phyloP scores from a whole-genome alignment of 2,329 filamentous ascomycete species.

The Phyllosticta citrichinensis region DNA sequence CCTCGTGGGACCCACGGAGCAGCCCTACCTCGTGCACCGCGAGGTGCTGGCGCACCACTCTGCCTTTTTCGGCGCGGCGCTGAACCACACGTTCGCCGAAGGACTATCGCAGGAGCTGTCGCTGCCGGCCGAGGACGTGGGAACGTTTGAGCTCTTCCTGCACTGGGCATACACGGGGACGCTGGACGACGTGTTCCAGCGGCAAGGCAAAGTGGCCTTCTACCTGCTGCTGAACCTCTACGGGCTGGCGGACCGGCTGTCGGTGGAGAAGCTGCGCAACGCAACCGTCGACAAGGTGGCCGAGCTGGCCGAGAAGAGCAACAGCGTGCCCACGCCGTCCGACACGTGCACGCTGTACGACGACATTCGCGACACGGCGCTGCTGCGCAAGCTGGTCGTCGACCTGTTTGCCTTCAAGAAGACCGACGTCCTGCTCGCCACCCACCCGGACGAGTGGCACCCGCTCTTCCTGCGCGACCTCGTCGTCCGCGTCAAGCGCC shows the following conservation, averaged over 20 bases:
- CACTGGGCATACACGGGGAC: slow-evolving; percentile 40
- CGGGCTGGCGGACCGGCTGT: slow-evolving; percentile 36
- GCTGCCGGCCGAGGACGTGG: slow-evolving; percentile 35
- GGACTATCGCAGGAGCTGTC: slow-evolving; percentile 31
- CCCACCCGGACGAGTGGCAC: slow-evolving; percentile 39
- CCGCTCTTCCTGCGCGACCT: slow-evolving; percentile 38
- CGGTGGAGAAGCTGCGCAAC: slow-evolving; percentile 37
- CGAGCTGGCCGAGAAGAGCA: slow-evolving; percentile 37
- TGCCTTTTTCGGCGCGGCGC: slow-evolving; percentile 42
- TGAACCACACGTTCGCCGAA: slow-evolving; percentile 39
- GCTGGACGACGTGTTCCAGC: slow-evolving; percentile 30
- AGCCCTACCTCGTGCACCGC: slow-evolving; percentile 38
- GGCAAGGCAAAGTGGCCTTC: slow-evolving; percentile 39
- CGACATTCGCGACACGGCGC: slow-evolving; percentile 28
- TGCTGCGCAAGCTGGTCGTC: slow-evolving; percentile 33
- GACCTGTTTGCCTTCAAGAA: slow-evolving; percentile 45
- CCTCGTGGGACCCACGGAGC: slow-evolving; percentile 30
- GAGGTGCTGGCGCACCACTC: slow-evolving; percentile 37
- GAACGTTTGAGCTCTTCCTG: slow-evolving; percentile 41
- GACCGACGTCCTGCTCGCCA: slow-evolving; percentile 38
- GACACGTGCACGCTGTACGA: slow-evolving; percentile 42
- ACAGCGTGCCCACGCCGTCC: slow-evolving; percentile 39
- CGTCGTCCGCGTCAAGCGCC: slow-evolving; percentile 36
- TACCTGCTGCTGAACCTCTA: slow-evolving; percentile 41
- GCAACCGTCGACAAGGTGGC: slow-evolving; percentile 34